Base-by-base conservation (phyloP, 805 yeast species). In the Lipomyces kockii region DNA sequence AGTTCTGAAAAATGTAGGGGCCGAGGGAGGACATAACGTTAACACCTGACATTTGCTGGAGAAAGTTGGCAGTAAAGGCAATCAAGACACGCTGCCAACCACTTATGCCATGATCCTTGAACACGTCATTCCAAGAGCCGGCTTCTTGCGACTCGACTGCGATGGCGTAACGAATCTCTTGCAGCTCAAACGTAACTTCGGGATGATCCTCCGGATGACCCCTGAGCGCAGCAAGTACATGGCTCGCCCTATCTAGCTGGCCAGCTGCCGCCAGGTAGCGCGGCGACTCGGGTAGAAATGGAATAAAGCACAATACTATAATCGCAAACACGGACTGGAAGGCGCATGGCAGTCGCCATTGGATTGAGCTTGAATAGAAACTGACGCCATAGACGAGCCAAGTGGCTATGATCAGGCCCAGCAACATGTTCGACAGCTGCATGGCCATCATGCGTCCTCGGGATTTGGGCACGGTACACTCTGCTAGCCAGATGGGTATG, bases 261-360 rank as follows among this genome's bases (percentile, higher is more conserved):
- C 85, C 85, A 68, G 85, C 85, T 56, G 85, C 84, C 25, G 90
- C 88, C 69, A 79, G 84, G 78, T 80, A 91, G 73, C 97, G 83
- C 37, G 97, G 96, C 56, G 90, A 86, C 79, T 56, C 89, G 0
- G 98, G 98, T 34, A 94, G 79, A 56, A 87, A 85, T 49, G 85
- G 75, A 54, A 81, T 74, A 37, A 82, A 79, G 34, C 57, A 81
- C 11, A 91, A 89, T 29, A 89, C 77, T 59, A 89, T 75, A 51
- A 89, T 78, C 60, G 88, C 51, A 74, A 87, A 87, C 43, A 87
- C 67, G 65, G 85, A 80, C 78, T 89, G 92, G 74, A 88, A 80
- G 0, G 89, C 87, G 65, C 87, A 81, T 17, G 92, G 92, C 71
- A 87, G 61, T 5, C 70, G 57, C 77, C 67, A 72, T 62, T 46